Base-by-base conservation (phyloP, 2,329 filamentous ascomycete species). In the Cladophialophora exuberans region DNA sequence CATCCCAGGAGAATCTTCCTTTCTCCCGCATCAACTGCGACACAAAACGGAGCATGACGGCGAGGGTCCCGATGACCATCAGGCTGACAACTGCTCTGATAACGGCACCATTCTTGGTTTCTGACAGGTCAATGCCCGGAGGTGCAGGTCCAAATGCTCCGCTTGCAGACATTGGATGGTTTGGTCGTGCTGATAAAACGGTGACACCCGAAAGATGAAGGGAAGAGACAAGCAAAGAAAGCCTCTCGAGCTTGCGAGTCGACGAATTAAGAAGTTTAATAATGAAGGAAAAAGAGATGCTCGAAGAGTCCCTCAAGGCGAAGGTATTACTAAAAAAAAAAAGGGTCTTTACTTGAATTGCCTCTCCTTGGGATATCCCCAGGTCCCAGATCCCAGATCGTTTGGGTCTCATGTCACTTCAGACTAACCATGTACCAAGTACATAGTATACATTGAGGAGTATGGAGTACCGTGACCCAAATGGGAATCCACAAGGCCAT, bases 81-180 rank as follows among this genome's bases (percentile, higher is more conserved):
- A 46, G 26, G 15, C 43, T 46, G 43, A 46, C 43, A 7, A 46
- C 43, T 36, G 43, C 43, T 46, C 26, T 23, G 43, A 46, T 33
- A 15, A 46, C 6, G 28, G 43, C 43, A 18, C 17, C 43, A 46
- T 46, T 46, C 26, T 46, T 33, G 17, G 43, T 36, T 23, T 46
- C 28, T 26, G 43, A 46, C 43, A 46, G 43, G 43, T 46, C 43
- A 35, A 46, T 33, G 18, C 43, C 43, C 18, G 43, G 43, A 25
- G 43, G 43, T 15, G 43, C 26, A 33, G 43, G 43, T 25, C 43
- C 43, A 35, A 46, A 46, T 15, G 26, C 43, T 46, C 43, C 43
- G 43, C 43, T 45, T 45, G 42, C 42, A 45, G 42, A 45, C 42
- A 45, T 45, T 45, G 42, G 42, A 45, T 31, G 42, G 26, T n/a